Evolutionary conservation across 352 stramenopile species (phyloP), one percentile per base, ranked within the genome.

Genomic region (Phytophthora aleatoria): DNA sequence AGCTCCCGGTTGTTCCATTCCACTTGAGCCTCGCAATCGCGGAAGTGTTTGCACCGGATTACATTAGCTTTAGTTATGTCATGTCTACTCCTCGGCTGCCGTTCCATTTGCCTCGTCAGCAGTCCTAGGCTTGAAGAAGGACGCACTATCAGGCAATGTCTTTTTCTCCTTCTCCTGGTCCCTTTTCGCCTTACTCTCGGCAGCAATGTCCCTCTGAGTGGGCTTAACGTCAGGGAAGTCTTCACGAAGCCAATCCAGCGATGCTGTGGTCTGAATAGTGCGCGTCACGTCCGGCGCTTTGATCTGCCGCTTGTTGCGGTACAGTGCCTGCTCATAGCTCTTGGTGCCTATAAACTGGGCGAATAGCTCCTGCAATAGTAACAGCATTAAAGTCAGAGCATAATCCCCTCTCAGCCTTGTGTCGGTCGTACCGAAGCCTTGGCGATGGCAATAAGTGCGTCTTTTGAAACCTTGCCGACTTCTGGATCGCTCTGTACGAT

Each of bases 401-500:
- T 48, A 48, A 13, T 26, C 35, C 15, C 13, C 3, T 33, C 7
- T 20, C 20, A 20, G 20, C 20, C 20, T 20, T 20, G 20, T 20
- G 20, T 52, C 35, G n/a, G 12, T 42, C 75, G 42, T 63, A 93
- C 95, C 31, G 94, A 93, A 0, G 91, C 92, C 71, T 98, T 98
- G 31, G 91, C 78, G 50, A 99, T 96, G 3, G 97, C 83, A 41
- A 97, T 71, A 4, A 97, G 73, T 3, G 92, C 93, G 70, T 99
- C 94, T 38, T 95, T 97, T 16, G 90, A 97, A 20, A 99, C 71
- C 27, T 95, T 96, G 36, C 84, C 80, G 3, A 97, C 82, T 52
- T 98, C 93, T 1, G 92, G 89, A 71, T 99, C 95, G 38, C 94
- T 89, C 70, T 97, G 92, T 44, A 97, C 85, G 69, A 99, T 98